Percentiles rank a stretch among this genome's conserved stretches.
phyloP scores from a whole-genome alignment of 257 asterid species.

The Fraxinus cuspidata region DNA sequence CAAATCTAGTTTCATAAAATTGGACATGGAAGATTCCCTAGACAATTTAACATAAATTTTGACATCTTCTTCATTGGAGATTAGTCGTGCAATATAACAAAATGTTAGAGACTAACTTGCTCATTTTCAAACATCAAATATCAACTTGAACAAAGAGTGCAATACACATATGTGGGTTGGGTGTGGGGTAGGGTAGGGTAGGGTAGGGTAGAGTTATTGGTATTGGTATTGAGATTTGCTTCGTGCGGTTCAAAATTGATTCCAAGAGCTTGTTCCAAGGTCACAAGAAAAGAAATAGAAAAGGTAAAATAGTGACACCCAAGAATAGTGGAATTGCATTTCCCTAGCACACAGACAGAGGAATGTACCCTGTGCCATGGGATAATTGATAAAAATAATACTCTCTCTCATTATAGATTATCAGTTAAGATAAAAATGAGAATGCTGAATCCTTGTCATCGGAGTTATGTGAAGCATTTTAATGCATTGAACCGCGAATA shows the following conservation, averaged over 20 bases:
- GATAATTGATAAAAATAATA: not conserved
- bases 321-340: not conserved
- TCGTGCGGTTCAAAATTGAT: slow-evolving; percentile 1
- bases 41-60: not conserved
- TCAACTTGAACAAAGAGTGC: not conserved
- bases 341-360: not conserved
- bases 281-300: slow-evolving; percentile 35
- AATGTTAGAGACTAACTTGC: not conserved
- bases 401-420: no score
- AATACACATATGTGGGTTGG: no score
- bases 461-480: no score
- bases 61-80: not conserved
- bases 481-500: no score
- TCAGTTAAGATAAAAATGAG: no score
- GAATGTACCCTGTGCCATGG: not conserved
- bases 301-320: not conserved
- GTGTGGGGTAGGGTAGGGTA: not conserved
- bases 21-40: not conserved
- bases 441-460: no score
- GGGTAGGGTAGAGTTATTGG: no score
- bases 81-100: not conserved
- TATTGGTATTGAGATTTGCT: no score
- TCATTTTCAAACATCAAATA: not conserved
- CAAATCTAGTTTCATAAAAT: not conserved
- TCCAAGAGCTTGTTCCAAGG: slow-evolving; percentile 23